A percentile compares a stretch with the other conserved stretches of the same genome.
These are phyloP conservation scores for Amoebophrya sp. DNA, from an alignment of 169 alveolate genomes.

Conservation along the genomic window DNA sequence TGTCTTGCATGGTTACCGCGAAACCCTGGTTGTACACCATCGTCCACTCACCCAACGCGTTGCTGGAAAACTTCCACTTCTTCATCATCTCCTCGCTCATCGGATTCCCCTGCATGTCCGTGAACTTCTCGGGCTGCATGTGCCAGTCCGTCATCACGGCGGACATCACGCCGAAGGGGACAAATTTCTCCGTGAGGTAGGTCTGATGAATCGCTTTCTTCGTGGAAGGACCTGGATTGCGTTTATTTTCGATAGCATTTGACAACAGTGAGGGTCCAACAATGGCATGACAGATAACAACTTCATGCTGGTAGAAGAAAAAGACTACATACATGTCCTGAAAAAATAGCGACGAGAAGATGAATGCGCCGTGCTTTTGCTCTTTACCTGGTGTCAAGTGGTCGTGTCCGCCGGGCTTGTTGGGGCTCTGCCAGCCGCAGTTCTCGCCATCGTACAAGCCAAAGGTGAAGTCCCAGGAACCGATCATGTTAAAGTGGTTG, in stretches of 20 bases:
- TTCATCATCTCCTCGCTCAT: neutral
- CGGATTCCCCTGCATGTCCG: neutral
- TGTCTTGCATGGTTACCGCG: neutral
- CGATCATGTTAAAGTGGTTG: neutral
- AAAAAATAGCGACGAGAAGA: no score
- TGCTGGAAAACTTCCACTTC: neutral
- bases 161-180: neutral
- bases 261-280: no score
- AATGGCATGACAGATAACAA: no score
- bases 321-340: no score
- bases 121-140: neutral
- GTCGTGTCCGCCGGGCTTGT: neutral
- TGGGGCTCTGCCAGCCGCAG: neutral
- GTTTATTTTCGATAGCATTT: no score
- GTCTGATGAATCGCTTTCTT: neutral
- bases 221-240: neutral
- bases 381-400: neutral
- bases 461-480: neutral
- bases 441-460: neutral
- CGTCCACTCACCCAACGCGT: neutral
- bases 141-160: neutral
- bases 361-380: no score
- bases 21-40: constrained; percentile 2
- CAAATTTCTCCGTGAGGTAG: neutral
- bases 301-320: no score